Evolutionary conservation across 805 yeast species (phyloP), one percentile per base, ranked within the genome.

Genomic region (Saccharomycopsis oosterbeekiorum): DNA sequence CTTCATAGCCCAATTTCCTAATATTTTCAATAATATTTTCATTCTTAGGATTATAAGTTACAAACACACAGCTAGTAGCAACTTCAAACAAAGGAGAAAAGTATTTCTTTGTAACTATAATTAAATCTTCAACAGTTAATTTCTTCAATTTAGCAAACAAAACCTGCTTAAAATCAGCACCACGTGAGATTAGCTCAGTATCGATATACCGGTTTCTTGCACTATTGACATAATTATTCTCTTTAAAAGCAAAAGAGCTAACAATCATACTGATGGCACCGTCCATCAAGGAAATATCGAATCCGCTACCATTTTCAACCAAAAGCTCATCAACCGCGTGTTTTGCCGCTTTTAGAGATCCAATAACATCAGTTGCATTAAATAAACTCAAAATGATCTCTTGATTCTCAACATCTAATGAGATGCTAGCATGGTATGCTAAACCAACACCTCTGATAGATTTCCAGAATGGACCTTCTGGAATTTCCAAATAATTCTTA

Each of bases 401-500:
- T 2, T 96, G 93, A 50, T 81, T 74, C 66, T 90, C 97, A 12
- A 81, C 69, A 64, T 80, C 79, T 56, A 82, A 77, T 54, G 77
- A 69, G 66, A 89, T 77, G 60, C 76, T 77, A 1, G 93, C 94
- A 43, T 97, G 97, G 71, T 94, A 94, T 0, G 97, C 97, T 53
- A 89, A 76, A 1, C 99, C 99, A 1, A 91, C 80, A 50, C 99
- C 99, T 73, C 99, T 82, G 40, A 94, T 88, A 60, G 96, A 97
- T 68, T 89, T 82, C 97, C 98, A 93, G 65, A 93, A 86, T 41
- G 98, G 99, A 2, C 99, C 99, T 71, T 94, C 99, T 19, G 89
- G 90, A 42, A 90, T 87, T 65, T 86, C 88, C 60, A 94, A 76
- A 67, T 84, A 76, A 17, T 47, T 24, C 4, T 55, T 55, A 9